Base-by-base conservation (phyloP, 179 eudicot species). In the Nepenthes alata region DNA sequence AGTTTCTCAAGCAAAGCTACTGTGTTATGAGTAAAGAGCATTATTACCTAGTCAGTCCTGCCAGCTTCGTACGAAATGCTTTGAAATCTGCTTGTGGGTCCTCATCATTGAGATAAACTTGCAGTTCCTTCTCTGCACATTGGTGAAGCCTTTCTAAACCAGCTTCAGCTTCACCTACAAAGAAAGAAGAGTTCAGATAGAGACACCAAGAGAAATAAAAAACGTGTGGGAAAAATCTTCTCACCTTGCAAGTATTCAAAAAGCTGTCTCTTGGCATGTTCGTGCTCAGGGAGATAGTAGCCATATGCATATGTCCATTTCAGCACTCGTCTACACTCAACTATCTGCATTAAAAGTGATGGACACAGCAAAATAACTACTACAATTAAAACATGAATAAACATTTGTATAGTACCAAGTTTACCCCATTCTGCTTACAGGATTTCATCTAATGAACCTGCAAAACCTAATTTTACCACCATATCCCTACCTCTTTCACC, bases 271-370 rank as follows among this genome's bases (percentile, higher is more conserved):
- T 81, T 81, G 8, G 73, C 73, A 41, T 61, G 62, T 56, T 78
- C 83, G 13, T 64, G 35, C 65, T 78, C 79, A 16, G 75, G 69
- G 36, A 84, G 39, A 45, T 84, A 81, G 63, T 60, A 84, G 3
- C 85, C 89, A 54, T 81, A 81, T 6, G 84, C 86, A 64, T 84
- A 84, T 47, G 80, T 81, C 89, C 89, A 84, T 70, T 79, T 81
- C 61, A 84, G 58, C 14, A 84, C 86, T 14, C 89, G 72, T 70
- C 89, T 75, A 61, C 89, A 84, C 67, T 84, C 89, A 6, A 81
- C 82, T 13, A 84, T 75, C 80, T 83, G 81, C 45, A 41, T 1
- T 41, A 7, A 41, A 41, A 41, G 6, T 51, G 13, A 51, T 51
- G 0, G 55, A 41, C 45, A 41, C 45, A 41, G 25, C 25, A 41